These are phyloP conservation scores for Cladobotryum protrusum DNA, from an alignment of 2,329 filamentous ascomycete species.

Conservation along the genomic window DNA sequence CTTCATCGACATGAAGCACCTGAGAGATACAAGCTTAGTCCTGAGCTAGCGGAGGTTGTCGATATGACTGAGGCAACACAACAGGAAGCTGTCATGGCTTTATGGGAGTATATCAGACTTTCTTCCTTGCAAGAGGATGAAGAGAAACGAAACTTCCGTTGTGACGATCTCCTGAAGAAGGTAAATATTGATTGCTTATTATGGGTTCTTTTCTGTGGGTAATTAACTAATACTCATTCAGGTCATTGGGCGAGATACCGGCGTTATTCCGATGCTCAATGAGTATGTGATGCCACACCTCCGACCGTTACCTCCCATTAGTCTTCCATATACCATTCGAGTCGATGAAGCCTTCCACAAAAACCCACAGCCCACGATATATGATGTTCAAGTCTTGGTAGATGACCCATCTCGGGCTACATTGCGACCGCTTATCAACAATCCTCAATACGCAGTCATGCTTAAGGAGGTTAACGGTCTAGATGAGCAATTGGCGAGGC, in stretches of 20 bases:
- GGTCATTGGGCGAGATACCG: conserved; percentile 68
- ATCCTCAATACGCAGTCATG: conserved; percentile 62
- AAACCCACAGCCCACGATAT: conserved; percentile 71
- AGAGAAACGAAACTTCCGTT: conserved; percentile 86
- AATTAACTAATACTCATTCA: conserved; percentile 29
- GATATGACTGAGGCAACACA: conserved; percentile 84
- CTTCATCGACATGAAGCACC: conserved; percentile 77
- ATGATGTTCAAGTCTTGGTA: conserved; percentile 79
- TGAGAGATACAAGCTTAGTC: conserved; percentile 75
- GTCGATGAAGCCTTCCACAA: conserved; percentile 80
- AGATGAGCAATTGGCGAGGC: conserved; percentile 78
- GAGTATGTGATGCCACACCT: conserved; percentile 76
- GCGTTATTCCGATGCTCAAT: conserved; percentile 80
- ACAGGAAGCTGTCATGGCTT: conserved; percentile 78
- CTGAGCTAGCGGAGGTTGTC: conserved; percentile 72
- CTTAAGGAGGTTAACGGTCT: conserved; percentile 70
- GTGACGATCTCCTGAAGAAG: conserved; percentile 73
- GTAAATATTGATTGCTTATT: conserved; percentile 38
- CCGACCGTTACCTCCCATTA: conserved; percentile 70
- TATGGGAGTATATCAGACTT: conserved; percentile 91
- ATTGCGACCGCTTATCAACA: conserved; percentile 59
- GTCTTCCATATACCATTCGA: conserved; percentile 86
- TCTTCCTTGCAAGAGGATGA: conserved; percentile 89
- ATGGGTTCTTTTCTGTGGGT: neutral
- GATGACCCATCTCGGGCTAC: conserved; percentile 73